phyloP scores from a whole-genome alignment of 805 yeast genomes.

The Pichia insulana region DNA sequence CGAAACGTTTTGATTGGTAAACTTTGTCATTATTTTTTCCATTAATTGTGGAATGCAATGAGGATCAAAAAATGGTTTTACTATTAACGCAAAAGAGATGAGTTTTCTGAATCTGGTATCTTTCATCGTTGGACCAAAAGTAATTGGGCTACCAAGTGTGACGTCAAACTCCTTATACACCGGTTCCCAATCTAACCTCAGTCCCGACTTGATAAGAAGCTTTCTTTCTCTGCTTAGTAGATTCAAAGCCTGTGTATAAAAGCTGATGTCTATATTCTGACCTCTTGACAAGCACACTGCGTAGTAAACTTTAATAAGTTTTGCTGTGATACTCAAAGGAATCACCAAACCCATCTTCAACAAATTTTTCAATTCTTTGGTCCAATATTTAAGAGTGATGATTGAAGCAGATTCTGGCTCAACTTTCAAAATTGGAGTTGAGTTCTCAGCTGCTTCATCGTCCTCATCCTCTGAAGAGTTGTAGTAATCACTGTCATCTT shows the following conservation, averaged over 20 bases:
- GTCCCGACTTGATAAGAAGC: conserved; percentile 32
- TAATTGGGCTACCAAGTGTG: conserved; percentile 39
- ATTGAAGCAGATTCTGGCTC: conserved; percentile 65
- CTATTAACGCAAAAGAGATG: conserved; percentile 42
- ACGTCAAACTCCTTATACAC: conserved; percentile 30
- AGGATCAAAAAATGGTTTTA: conserved; percentile 46
- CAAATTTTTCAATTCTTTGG: conserved; percentile 75
- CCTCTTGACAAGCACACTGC: conserved; percentile 66
- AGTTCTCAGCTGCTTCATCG: conserved; percentile 31
- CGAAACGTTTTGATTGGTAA: conserved; percentile 45
- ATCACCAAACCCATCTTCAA: conserved; percentile 68
- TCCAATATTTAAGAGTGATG: conserved; percentile 73
- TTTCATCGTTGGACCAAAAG: conserved; percentile 40
- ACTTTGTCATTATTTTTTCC: conserved; percentile 41
- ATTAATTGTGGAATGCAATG: conserved; percentile 42
- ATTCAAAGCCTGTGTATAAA: conserved; percentile 56
- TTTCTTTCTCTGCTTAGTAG: conserved; percentile 42
- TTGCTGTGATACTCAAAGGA: conserved; percentile 56
- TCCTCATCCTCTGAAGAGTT: conserved; percentile 30
- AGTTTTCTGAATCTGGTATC: conserved; percentile 40
- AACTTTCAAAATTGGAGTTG: conserved; percentile 48
- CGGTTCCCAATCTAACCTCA: conserved; percentile 44
- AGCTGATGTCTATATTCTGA: conserved; percentile 50
- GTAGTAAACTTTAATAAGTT: conserved; percentile 61
- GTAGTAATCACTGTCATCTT: conserved; percentile 29